phyloP scores from a whole-genome alignment of 78 protist species.

The Cavenderia fasciculata region DNA sequence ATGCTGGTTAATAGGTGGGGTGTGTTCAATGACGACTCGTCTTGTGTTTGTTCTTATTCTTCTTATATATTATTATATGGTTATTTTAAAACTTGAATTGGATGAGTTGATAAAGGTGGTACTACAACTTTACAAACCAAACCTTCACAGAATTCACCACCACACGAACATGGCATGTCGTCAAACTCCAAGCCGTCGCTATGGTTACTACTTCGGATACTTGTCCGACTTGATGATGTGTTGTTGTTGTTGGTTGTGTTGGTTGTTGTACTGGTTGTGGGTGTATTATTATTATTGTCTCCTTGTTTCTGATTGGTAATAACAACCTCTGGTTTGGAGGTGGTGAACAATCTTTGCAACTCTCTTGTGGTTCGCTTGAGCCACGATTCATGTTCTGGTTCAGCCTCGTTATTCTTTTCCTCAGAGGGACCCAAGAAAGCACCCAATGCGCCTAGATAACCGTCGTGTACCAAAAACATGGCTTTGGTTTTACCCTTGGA shows the following conservation, averaged over 20 bases:
- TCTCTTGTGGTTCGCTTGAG: slow-evolving; percentile 48
- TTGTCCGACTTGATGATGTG: not conserved
- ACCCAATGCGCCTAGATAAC: slow-evolving; percentile 93
- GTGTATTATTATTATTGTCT: not conserved
- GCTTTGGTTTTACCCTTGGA: slow-evolving; percentile 85
- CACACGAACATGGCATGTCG: slow-evolving; percentile 22
- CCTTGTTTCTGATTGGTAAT: not conserved
- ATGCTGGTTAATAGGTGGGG: too few species aligned
- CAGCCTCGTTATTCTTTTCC: not conserved
- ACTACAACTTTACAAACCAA: slow-evolving; percentile 29
- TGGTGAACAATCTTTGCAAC: slow-evolving; percentile 14
- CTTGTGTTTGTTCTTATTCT: too few species aligned
- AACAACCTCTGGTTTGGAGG: too few species aligned
- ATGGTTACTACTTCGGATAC: too few species aligned
- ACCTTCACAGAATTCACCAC: slow-evolving; percentile 51
- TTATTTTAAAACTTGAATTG: too few species aligned
- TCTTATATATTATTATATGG: too few species aligned
- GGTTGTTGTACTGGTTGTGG: slow-evolving; percentile 19
- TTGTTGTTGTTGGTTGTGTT: not conserved
- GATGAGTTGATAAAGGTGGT: too few species aligned
- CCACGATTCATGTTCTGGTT: not conserved
- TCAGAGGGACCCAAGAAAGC: slow-evolving; percentile 67
- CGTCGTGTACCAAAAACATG: slow-evolving; percentile 88
- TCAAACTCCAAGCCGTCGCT: too few species aligned
- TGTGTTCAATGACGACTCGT: too few species aligned